Conservation (phyloP, 1,284 basidiomycete genomes). For the Rhodotorula sp. region DNA sequence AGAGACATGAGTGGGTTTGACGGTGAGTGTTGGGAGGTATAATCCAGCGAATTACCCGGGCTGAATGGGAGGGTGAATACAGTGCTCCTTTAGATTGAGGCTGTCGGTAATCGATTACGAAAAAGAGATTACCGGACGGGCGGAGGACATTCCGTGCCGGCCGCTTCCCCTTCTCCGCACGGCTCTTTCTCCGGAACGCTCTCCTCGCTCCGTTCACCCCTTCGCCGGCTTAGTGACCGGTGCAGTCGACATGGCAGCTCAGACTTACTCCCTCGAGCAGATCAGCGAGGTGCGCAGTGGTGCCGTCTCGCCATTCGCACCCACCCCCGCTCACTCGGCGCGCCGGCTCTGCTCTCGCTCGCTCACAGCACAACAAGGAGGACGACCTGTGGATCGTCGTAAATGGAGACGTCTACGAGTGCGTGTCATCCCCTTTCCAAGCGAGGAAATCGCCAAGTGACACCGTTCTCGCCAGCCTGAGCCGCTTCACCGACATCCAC, state of each 20-base stretch:
- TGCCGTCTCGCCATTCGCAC: neutral
- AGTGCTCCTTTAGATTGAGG: too few relatives aligned
- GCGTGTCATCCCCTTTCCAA: neutral
- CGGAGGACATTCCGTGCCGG: neutral
- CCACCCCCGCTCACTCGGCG: neutral
- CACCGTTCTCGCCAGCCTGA: constrained; percentile 75
- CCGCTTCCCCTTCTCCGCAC: neutral
- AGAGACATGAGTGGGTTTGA: too few relatives aligned
- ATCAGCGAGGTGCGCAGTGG: constrained; percentile 50
- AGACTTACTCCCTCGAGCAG: constrained; percentile 50
- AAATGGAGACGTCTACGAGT: constrained; percentile 67
- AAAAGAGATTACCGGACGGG: neutral
- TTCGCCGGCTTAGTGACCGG: too few relatives aligned
- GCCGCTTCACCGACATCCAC: constrained; percentile 72
- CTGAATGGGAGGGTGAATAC: too few relatives aligned
- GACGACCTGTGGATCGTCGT: constrained; percentile 78
- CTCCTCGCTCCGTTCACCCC: neutral
- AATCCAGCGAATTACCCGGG: too few relatives aligned
- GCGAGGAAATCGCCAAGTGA: constrained; percentile 49
- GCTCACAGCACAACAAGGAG: constrained; percentile 66
- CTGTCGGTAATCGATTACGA: too few relatives aligned
- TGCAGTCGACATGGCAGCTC: constrained; percentile 20
- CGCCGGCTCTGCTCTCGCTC: neutral
- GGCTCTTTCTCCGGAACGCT: neutral
- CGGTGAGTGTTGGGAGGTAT: too few relatives aligned